A percentile compares a stretch with the other conserved stretches of the same genome.
Evolutionary conservation across 208 protist species (phyloP).

Genomic region (Trypanosomatidae sp.): DNA sequence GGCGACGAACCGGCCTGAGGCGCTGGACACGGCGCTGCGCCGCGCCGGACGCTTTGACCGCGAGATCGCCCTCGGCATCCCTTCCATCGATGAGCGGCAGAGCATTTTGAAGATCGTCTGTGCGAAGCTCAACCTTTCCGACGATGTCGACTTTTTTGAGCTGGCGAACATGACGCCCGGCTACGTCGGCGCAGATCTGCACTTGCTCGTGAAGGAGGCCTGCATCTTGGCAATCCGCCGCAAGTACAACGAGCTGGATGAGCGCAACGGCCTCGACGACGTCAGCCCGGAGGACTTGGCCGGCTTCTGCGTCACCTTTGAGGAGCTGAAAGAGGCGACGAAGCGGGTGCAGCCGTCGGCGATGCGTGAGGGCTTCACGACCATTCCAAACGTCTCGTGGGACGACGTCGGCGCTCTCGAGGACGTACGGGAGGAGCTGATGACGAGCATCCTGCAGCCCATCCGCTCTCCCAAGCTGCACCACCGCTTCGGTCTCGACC

Average conservation of each 20-base stretch:
- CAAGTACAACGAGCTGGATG: slow-evolving; percentile 74
- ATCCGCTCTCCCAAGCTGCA: slow-evolving; percentile 93
- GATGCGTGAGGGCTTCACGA: slow-evolving; percentile 96
- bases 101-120: slow-evolving; percentile 91
- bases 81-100: slow-evolving; percentile 90
- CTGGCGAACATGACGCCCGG: slow-evolving; percentile 96
- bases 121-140: slow-evolving; percentile 73
- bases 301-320: slow-evolving; percentile 74
- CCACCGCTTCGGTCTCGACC: slow-evolving; percentile 85
- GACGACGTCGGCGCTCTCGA: slow-evolving; percentile 97
- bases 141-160: slow-evolving; percentile 93
- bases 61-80: slow-evolving; percentile 97
- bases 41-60: slow-evolving; percentile 98
- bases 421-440: slow-evolving; percentile 93
- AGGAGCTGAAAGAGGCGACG: slow-evolving; percentile 89
- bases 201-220: slow-evolving; percentile 95
- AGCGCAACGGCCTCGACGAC: slow-evolving; percentile 16
- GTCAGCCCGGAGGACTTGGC: slow-evolving; percentile 49
- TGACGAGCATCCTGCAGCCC: slow-evolving; percentile 91
- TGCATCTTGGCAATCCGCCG: slow-evolving; percentile 89
- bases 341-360: slow-evolving; percentile 97
- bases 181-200: slow-evolving; percentile 98
- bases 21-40: slow-evolving; percentile 96
- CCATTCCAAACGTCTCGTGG: slow-evolving; percentile 98
- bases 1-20: slow-evolving; percentile 96